Base-by-base conservation (phyloP, 768 basidiomycete species). In the Collybia sordida region DNA sequence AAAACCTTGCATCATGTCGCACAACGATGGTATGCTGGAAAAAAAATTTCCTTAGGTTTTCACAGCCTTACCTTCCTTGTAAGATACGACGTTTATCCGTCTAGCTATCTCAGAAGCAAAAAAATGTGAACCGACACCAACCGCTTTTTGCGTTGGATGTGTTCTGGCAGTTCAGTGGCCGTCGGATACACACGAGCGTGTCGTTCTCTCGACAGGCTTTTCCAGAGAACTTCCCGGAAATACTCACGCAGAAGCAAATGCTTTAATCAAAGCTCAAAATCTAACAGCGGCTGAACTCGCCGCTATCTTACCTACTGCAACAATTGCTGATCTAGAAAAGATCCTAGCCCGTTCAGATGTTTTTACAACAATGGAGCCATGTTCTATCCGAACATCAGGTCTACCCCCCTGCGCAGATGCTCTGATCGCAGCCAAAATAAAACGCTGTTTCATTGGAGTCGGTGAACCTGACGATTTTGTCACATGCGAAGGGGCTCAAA, bases 301-400 rank as follows among this genome's bases (percentile, higher is more conserved):
- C 12, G 54, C 70, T 11, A 62, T 80, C 28, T 74, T 83, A 37
- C 71, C 80, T 1, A 56, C 59, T 3, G 51, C 63, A 8, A 52
- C 68, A 9, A 64, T 71, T 1, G 49, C 69, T 19, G 59, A 65
- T 35, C 51, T 81, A 39, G 71, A 79, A 47, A 71, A 82, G 12
- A 60, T 95, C 22, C 67, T 89, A 36, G 52, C 69, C 17, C 74
- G 75, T 19, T 75, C 84, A 19, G 89, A 93, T 64, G 85, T 90
- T 37, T 98, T 97, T 63, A 96, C 95, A 0, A 98, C 97, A 0
- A 81, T 99, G 75, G 97, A 99, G 63, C 97, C 96, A 8, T 99
- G 97, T 64, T 96, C 93, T 4, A 67, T 90, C 27, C 76, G 97
- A 51, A 88, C 91, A 7, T 94, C 91, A 0, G 95, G 96, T 3